These are phyloP conservation scores for Spergularia marina DNA, from an alignment of 148 eudicot species.

Conservation along the genomic window DNA sequence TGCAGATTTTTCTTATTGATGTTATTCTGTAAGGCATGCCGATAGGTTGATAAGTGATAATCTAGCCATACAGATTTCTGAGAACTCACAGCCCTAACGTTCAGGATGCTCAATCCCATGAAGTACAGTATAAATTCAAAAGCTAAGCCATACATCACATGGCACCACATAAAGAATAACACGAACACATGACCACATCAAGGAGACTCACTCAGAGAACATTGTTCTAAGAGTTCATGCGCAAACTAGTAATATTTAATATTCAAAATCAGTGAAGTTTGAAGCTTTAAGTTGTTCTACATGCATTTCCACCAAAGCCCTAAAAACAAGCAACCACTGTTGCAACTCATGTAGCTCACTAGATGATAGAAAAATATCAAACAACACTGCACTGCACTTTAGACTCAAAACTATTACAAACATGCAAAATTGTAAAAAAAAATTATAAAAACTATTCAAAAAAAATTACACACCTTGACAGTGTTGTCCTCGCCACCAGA, in stretches of 20 bases:
- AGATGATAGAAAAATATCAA: background rate
- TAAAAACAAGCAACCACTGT: background rate
- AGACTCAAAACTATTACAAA: background rate
- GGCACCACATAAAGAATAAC: background rate
- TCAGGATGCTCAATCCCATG: too few species aligned
- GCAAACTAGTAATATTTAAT: background rate
- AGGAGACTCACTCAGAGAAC: background rate
- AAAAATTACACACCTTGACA: slow-evolving; percentile 63
- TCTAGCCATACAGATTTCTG: background rate
- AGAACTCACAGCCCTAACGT: background rate
- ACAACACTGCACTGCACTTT: background rate
- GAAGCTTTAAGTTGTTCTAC: background rate
- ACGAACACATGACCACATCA: background rate
- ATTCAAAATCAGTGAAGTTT: background rate
- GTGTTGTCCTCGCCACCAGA: slow-evolving; percentile 98
- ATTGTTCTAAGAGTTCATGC: background rate
- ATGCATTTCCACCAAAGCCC: background rate
- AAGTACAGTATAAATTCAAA: background rate
- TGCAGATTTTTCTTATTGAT: too few species aligned
- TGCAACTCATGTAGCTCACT: background rate
- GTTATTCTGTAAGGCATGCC: too few species aligned
- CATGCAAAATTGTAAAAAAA: slow-evolving; percentile 6
- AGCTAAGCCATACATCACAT: background rate
- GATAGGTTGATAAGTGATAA: too few species aligned
- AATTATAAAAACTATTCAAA: background rate